Evolutionary conservation across 140 eudicot genomes (phyloP), one percentile per base, ranked within the genome.

Genomic region (Ambrosia hybrid): DNA sequence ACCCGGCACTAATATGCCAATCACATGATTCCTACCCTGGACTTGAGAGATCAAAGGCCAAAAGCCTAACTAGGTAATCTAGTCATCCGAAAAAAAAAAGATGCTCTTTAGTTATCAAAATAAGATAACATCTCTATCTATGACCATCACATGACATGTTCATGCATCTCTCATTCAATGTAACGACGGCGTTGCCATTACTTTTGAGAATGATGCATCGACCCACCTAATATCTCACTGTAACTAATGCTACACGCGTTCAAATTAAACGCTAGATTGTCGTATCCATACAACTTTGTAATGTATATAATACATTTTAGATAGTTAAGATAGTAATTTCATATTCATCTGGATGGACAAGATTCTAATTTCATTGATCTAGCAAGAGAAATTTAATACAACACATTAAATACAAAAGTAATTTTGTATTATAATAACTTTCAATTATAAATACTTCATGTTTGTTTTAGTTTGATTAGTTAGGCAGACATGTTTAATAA

Each of bases 171-270:
- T 4, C n/a, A 46, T 17, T 41, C 6, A 38, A 9, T 55, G 12
- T 16, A 38, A 39, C 45, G 45, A 39, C 8, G 45, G 45, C 45
- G 45, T 39, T 7, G 45, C 45, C 45, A 39, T 55, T 16, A 61
- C 7, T 16, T 16, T 41, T 49, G 33, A 64, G 17, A 57, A 56
- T 49, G 9, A 67, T 38, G 16, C 37, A 41, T 66, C 67, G 39
- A 43, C 73, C 36, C 73, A 66, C 48, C 60, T 16, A 9, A 43
- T 39, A 55, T 75, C 79, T 75, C 67, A 65, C 51, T 65, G 46
- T 75, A 56, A 65, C 65, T 8, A 74, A 46, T 72, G 60, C 75
- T 45, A 17, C 49, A 45, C 11, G 34, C 46, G 53, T 70, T 56
- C 65, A 39, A 43, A 38, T 21, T 65, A 56, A 74, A 75, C 21